Conservation (phyloP, 2,329 filamentous ascomycete species). For the Trichoderma oligosporum region DNA sequence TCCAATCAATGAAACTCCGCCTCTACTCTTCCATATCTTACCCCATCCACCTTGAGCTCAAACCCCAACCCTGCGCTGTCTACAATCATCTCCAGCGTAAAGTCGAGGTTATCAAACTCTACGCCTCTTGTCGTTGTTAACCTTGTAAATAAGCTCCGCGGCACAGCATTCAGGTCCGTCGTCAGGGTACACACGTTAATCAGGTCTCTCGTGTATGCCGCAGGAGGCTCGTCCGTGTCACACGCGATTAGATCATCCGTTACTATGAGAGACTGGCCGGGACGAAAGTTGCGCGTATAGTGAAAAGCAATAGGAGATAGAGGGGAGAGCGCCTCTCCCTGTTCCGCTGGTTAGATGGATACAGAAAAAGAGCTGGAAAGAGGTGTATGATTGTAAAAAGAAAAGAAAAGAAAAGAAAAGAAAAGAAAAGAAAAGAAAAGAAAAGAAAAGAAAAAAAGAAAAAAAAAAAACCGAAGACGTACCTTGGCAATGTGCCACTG, state of each 20-base stretch:
- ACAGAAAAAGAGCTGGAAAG: background rate
- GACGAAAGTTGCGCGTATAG: constrained; percentile 80
- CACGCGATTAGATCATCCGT: constrained; percentile 78
- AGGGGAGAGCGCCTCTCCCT: constrained; percentile 74
- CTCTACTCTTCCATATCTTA: constrained; percentile 71
- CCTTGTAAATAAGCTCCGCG: constrained; percentile 67
- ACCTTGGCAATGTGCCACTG: constrained; percentile 82
- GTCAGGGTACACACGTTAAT: constrained; percentile 74
- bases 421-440: constrained; percentile 12
- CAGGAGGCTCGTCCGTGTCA: constrained; percentile 63
- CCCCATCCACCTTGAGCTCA: constrained; percentile 73
- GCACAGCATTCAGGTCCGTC: constrained; percentile 74
- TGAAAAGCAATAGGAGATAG: constrained; percentile 73
- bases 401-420: background rate
- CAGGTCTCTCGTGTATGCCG: constrained; percentile 56
- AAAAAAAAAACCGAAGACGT: constrained; percentile 25
- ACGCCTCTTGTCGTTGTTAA: constrained; percentile 75
- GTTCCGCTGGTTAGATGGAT: constrained; percentile 13
- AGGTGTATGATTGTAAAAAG: background rate
- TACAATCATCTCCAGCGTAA: constrained; percentile 78
- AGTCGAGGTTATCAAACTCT: constrained; percentile 79
- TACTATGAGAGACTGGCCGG: constrained; percentile 70
- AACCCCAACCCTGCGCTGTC: constrained; percentile 73
- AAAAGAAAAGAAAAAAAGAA: background rate
- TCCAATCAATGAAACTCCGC: constrained; percentile 65